Conservation (phyloP, 306 rosid genomes). For the Dryas drummondii region DNA sequence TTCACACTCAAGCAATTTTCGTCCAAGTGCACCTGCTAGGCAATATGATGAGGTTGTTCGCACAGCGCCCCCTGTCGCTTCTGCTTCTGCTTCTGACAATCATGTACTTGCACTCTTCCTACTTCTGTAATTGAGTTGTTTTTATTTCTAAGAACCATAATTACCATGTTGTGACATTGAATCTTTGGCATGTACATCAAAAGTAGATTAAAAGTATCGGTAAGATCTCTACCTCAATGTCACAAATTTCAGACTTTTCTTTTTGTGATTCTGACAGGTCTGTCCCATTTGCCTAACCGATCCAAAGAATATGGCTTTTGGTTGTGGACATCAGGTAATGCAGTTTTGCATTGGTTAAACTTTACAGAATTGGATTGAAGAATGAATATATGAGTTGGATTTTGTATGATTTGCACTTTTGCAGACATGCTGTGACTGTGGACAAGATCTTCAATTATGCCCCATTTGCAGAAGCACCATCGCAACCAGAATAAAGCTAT, state of each 20-base stretch:
- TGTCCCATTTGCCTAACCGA: conserved; percentile 75
- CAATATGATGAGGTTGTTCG: conserved; percentile 23
- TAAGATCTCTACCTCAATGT: conserved; percentile 3
- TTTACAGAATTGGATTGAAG: conserved; percentile 11
- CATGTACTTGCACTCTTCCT: conserved; percentile 46
- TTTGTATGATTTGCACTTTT: neutral
- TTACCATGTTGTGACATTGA: neutral
- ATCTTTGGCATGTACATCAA: neutral
- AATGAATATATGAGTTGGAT: conserved; percentile 3
- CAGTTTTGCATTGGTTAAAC: conserved; percentile 6
- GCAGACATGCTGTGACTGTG: conserved; percentile 96
- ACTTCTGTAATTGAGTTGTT: neutral
- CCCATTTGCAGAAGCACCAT: conserved; percentile 85
- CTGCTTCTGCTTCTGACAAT: conserved; percentile 63
- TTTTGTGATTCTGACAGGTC: conserved; percentile 43
- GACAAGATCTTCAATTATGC: conserved; percentile 67
- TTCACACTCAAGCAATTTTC: conserved; percentile 45
- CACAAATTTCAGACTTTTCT: neutral
- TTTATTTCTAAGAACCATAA: neutral
- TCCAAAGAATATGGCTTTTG: conserved; percentile 86
- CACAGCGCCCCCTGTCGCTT: conserved; percentile 33
- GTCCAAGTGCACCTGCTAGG: conserved; percentile 59
- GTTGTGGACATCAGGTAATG: conserved; percentile 92
- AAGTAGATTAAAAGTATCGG: neutral
- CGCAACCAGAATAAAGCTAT: conserved; percentile 70